Percentiles rank a stretch among this genome's conserved stretches.
Evolutionary conservation across 2,329 filamentous ascomycete species (phyloP).

Genomic region (Botryotinia convoluta): DNA sequence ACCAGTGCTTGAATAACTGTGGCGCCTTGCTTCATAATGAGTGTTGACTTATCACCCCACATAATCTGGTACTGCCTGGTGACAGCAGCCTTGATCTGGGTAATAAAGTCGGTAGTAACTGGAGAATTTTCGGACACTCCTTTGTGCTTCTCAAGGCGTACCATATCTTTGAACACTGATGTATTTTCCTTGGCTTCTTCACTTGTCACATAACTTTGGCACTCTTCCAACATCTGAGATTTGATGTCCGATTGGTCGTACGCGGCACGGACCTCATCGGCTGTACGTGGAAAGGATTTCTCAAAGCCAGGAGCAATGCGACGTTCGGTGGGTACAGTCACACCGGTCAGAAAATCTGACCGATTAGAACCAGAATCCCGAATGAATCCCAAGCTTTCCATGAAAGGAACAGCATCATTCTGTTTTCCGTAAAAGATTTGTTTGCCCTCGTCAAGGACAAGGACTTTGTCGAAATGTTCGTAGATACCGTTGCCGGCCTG

Average conservation of each 20-base stretch:
- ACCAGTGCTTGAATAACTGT: slow-evolving; percentile 60
- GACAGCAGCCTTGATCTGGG: slow-evolving; percentile 57
- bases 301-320: slow-evolving; percentile 50
- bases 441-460: slow-evolving; percentile 64
- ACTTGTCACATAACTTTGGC: slow-evolving; percentile 44
- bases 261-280: slow-evolving; percentile 38
- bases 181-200: slow-evolving; percentile 46
- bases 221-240: not conserved
- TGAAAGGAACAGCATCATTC: slow-evolving; percentile 58
- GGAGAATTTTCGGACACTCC: slow-evolving; percentile 53
- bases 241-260: not conserved
- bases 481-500: slow-evolving; percentile 70
- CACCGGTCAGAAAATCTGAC: slow-evolving; percentile 63
- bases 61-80: slow-evolving; percentile 63
- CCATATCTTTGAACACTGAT: slow-evolving; percentile 51
- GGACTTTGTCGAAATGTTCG: slow-evolving; percentile 66
- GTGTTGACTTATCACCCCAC: slow-evolving; percentile 61
- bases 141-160: slow-evolving; percentile 54
- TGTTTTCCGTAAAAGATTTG: slow-evolving; percentile 63
- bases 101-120: slow-evolving; percentile 41
- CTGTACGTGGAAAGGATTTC: slow-evolving; percentile 46
- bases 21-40: slow-evolving; percentile 59
- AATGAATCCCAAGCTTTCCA: slow-evolving; percentile 62
- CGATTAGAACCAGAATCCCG: slow-evolving; percentile 61
- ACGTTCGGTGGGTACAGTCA: slow-evolving; percentile 56